Evolutionary conservation across 164 flowering plant species (phyloP).

Genomic region (Echeveria elegans): DNA sequence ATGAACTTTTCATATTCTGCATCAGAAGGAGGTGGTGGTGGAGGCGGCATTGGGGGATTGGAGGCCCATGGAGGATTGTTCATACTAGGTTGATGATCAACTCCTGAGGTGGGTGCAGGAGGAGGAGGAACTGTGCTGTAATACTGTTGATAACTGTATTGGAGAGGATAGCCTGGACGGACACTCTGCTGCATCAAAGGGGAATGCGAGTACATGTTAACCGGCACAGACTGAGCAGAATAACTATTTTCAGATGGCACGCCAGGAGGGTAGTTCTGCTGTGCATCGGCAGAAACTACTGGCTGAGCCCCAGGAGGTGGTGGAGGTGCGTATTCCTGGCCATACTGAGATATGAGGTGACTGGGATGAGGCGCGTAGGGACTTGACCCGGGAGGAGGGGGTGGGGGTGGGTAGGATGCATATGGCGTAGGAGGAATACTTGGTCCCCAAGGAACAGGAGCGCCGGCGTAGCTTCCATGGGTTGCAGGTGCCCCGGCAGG

Average conservation of each 20-base stretch:
- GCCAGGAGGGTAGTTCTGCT: slow-evolving; percentile 52
- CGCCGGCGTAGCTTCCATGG: slow-evolving; percentile 15
- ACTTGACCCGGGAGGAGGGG: slow-evolving; percentile 54
- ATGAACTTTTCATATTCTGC: slow-evolving; percentile 91
- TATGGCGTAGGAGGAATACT: slow-evolving; percentile 39
- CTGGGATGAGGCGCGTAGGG: slow-evolving; percentile 42
- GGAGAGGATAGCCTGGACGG: slow-evolving; percentile 44
- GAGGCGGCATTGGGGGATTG: slow-evolving; percentile 48
- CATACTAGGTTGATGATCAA: slow-evolving; percentile 39
- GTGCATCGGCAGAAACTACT: slow-evolving; percentile 35
- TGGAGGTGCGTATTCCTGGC: slow-evolving; percentile 61
- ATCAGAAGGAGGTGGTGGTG: slow-evolving; percentile 51
- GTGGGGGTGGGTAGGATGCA: slow-evolving; percentile 30
- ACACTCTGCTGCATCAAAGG: slow-evolving; percentile 31
- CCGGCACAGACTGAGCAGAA: slow-evolving; percentile 23
- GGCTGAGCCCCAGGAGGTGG: slow-evolving; percentile 36
- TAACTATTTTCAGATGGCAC: slow-evolving; percentile 35
- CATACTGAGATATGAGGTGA: slow-evolving; percentile 56
- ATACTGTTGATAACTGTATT: slow-evolving; percentile 52
- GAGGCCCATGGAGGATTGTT: slow-evolving; percentile 66
- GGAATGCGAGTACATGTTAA: slow-evolving; percentile 34
- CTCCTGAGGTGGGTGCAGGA: slow-evolving; percentile 19
- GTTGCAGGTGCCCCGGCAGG: slow-evolving; percentile 25
- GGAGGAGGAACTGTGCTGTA: slow-evolving; percentile 52
- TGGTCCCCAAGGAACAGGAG: slow-evolving; percentile 51